Conservation (phyloP, 2,329 filamentous ascomycete species). For the Cercospora citrullina region DNA sequence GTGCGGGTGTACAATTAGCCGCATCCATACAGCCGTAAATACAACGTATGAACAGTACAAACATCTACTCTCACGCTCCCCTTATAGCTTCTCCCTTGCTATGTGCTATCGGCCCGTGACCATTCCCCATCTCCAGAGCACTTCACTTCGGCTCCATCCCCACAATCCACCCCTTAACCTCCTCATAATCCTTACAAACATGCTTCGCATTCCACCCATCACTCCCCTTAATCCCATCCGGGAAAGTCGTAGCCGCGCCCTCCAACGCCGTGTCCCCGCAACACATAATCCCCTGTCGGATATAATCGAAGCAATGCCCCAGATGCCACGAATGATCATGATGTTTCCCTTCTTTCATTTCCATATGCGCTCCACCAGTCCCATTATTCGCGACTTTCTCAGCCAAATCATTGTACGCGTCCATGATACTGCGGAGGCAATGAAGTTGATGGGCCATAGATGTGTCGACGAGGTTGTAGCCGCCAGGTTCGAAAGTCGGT, state of each 20-base stretch:
- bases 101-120: too few species aligned
- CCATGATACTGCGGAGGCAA: constrained; percentile 15
- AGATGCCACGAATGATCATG: constrained; percentile 19
- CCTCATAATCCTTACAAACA: constrained; percentile 17
- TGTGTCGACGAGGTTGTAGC: constrained; percentile 14
- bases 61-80: too few species aligned
- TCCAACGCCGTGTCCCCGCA: constrained; percentile 18
- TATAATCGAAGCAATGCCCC: constrained; percentile 19
- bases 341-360: not conserved
- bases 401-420: constrained; percentile 14
- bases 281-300: constrained; percentile 18
- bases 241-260: constrained; percentile 18
- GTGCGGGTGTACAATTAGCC: not conserved
- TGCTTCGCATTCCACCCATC: constrained; percentile 20
- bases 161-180: constrained; percentile 16
- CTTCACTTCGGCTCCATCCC: not conserved
- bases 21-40: not conserved
- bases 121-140: not conserved
- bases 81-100: too few species aligned
- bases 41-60: not conserved
- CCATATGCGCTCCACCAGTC: not conserved
- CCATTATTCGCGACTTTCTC: not conserved
- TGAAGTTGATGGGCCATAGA: constrained; percentile 17
- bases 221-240: constrained; percentile 13
- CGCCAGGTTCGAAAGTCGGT: constrained; percentile 11